Conservation (phyloP, 768 basidiomycete genomes). For the Phlegmacium glaucopus region DNA sequence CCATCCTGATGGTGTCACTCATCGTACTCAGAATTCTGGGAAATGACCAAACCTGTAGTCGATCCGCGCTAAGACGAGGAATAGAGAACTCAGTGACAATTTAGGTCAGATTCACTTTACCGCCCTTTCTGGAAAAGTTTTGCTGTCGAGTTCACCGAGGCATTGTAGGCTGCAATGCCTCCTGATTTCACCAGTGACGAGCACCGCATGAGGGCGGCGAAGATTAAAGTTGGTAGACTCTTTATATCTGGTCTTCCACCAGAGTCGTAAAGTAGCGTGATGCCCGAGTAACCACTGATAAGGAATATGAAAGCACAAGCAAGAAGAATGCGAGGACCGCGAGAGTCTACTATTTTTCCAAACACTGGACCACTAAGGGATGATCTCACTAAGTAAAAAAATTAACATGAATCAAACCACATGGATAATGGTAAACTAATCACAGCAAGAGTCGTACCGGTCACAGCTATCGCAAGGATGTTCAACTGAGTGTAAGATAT, state of each 20-base stretch:
- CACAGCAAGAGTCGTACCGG: slow-evolving; percentile 40
- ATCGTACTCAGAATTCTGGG: slow-evolving; percentile 18
- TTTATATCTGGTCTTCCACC: slow-evolving; percentile 32
- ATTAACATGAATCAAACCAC: not conserved
- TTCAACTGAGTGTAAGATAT: slow-evolving; percentile 83
- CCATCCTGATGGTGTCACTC: too few relatives aligned
- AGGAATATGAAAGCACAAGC: slow-evolving; percentile 55
- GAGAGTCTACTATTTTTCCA: slow-evolving; percentile 74
- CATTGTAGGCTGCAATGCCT: slow-evolving; percentile 65
- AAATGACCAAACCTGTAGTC: slow-evolving; percentile 73
- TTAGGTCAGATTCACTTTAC: slow-evolving; percentile 28
- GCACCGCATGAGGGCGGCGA: slow-evolving; percentile 54
- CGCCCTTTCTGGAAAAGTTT: slow-evolving; percentile 69
- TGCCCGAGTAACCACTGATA: slow-evolving; percentile 71
- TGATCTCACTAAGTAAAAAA: slow-evolving; percentile 55
- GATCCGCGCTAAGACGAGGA: slow-evolving; percentile 55
- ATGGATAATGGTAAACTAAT: not conserved
- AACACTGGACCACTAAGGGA: slow-evolving; percentile 73
- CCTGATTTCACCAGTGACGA: slow-evolving; percentile 76
- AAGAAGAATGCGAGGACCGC: slow-evolving; percentile 70
- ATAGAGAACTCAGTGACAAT: not conserved
- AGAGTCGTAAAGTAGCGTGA: slow-evolving; percentile 61
- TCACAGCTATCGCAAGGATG: slow-evolving; percentile 74
- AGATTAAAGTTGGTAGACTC: slow-evolving; percentile 39
- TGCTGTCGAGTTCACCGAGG: slow-evolving; percentile 84